Evolutionary conservation across 345 rosid genomes (phyloP).

Genomic region (Populus pruinosa): DNA sequence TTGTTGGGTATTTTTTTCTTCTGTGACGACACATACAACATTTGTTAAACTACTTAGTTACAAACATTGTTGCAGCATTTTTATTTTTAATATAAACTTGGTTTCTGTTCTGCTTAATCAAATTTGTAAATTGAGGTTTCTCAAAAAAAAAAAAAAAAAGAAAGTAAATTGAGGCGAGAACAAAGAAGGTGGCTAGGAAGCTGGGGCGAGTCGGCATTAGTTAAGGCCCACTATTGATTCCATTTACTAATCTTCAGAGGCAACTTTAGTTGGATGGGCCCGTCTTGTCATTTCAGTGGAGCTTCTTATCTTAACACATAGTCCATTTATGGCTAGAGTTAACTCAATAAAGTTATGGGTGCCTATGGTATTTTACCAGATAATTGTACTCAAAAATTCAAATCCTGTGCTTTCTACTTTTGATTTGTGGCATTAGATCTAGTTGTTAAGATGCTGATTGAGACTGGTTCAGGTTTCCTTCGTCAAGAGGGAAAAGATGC

Average conservation of each 20-base stretch:
- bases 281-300: not conserved
- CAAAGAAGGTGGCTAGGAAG: not conserved
- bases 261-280: not conserved
- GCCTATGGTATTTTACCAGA: not conserved
- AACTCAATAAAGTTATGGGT: not conserved
- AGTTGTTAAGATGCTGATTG: too few species aligned
- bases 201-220: not conserved
- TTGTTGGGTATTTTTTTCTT: too few species aligned
- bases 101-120: too few species aligned
- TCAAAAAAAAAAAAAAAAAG: too few species aligned
- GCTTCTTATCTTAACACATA: not conserved
- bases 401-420: not conserved
- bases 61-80: too few species aligned
- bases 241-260: not conserved
- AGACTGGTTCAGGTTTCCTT: too few species aligned
- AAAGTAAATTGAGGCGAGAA: not conserved
- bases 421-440: not conserved
- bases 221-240: not conserved
- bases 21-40: too few species aligned
- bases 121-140: too few species aligned
- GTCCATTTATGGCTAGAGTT: not conserved
- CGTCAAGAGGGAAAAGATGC: too few species aligned
- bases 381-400: not conserved
- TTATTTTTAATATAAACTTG: too few species aligned
- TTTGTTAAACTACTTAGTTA: too few species aligned